phyloP scores from a whole-genome alignment of 768 basidiomycete genomes.

The Butyriboletus loyo region DNA sequence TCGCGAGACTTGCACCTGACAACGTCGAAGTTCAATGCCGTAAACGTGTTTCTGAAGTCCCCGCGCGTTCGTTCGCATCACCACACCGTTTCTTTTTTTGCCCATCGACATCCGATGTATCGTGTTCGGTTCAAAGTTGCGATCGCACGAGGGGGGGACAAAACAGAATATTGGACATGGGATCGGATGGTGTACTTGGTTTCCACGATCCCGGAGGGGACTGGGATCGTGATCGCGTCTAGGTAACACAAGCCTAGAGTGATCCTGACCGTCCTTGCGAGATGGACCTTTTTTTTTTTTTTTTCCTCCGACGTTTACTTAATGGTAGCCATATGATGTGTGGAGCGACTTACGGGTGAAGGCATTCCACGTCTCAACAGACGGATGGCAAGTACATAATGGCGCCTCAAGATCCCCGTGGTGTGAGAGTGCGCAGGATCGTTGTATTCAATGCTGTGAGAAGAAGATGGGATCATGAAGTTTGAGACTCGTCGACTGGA shows the following conservation, averaged over 20 bases:
- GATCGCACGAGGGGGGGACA: too few species aligned
- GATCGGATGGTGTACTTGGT: too few species aligned
- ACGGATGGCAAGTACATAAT: constrained; percentile 11
- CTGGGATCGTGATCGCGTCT: too few species aligned
- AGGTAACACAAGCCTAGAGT: too few species aligned
- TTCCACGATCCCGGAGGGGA: too few species aligned
- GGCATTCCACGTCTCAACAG: background rate
- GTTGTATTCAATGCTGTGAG: constrained; percentile 5
- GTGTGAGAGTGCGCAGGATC: constrained; percentile 23
- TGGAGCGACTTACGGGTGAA: background rate
- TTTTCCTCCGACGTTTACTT: too few species aligned
- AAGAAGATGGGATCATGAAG: constrained; percentile 4
- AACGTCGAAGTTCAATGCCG: background rate
- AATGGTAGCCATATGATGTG: background rate
- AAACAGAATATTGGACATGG: too few species aligned
- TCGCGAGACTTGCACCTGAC: too few species aligned
- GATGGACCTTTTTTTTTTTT: too few species aligned
- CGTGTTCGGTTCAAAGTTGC: constrained; percentile 2
- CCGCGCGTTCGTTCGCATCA: constrained; percentile 1
- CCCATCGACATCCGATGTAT: background rate
- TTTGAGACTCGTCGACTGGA: constrained; percentile 4
- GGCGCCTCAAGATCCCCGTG: constrained; percentile 18
- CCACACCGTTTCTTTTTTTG: constrained; percentile 8
- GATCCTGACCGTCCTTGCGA: too few species aligned
- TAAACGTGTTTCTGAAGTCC: background rate